phyloP scores from a whole-genome alignment of 2,329 filamentous ascomycete species.

The Endocalyx cinctus region DNA sequence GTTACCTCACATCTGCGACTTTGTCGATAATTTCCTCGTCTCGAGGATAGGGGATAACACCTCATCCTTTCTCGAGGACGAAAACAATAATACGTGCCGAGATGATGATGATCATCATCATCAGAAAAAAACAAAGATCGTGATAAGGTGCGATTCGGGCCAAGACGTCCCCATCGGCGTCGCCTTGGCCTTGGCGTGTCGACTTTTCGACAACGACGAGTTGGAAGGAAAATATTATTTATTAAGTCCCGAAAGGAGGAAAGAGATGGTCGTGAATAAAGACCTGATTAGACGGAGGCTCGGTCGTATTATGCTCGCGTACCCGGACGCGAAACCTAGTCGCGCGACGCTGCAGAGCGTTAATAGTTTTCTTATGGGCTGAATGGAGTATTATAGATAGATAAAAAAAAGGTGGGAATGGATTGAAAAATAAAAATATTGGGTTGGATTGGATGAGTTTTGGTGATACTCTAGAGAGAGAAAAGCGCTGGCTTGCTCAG shows the following conservation, averaged over 20 bases:
- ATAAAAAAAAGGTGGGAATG: too few relatives aligned
- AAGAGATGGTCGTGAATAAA: constrained; percentile 55
- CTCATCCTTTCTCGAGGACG: constrained; percentile 18
- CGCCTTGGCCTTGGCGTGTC: constrained; percentile 71
- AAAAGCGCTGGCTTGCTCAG: too few relatives aligned
- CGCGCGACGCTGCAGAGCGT: constrained; percentile 84
- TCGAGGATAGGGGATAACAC: constrained; percentile 4
- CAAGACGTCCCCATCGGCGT: constrained; percentile 77
- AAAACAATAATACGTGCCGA: too few relatives aligned
- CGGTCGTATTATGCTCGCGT: constrained; percentile 75
- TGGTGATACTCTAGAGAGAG: too few relatives aligned
- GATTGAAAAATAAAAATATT: too few relatives aligned
- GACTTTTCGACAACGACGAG: constrained; percentile 63
- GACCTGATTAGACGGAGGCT: constrained; percentile 70
- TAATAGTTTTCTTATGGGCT: constrained; percentile 78
- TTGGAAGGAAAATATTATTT: too few relatives aligned
- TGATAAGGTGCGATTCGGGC: constrained; percentile 71
- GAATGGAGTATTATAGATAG: too few relatives aligned
- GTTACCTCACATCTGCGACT: constrained; percentile 57
- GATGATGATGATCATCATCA: too few relatives aligned
- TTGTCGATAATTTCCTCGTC: constrained; percentile 40
- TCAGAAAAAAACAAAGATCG: too few relatives aligned
- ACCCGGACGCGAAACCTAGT: constrained; percentile 77
- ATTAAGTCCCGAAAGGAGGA: too few relatives aligned
- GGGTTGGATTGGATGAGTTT: too few relatives aligned